Conservation (phyloP, 768 basidiomycete species). For the Auricularia heimuer region DNA sequence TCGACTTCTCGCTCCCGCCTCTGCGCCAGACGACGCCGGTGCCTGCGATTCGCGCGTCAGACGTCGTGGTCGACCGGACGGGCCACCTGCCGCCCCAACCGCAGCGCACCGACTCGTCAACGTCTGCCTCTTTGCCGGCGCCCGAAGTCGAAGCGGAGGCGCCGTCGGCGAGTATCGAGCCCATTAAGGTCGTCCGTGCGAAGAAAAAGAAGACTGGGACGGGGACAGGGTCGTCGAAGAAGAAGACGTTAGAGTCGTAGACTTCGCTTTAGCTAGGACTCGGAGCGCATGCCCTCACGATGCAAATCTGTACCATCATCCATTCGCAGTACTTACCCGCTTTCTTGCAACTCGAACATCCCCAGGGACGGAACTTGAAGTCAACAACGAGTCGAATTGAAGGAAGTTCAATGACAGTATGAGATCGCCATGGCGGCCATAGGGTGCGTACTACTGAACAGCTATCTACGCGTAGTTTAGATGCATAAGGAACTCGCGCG, state of each 20-base stretch:
- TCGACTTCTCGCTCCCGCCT: slow-evolving; percentile 34
- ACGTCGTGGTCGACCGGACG: slow-evolving; percentile 2
- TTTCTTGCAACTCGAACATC: no score
- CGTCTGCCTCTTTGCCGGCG: slow-evolving; percentile 29
- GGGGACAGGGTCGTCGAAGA: slow-evolving; percentile 40
- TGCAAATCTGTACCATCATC: no score
- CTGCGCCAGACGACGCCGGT: slow-evolving; percentile 9
- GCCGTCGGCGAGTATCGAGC: slow-evolving; percentile 40
- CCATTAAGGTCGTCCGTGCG: slow-evolving; percentile 63
- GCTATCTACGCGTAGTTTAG: no score
- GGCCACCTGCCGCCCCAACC: slow-evolving; percentile 6
- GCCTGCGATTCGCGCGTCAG: not conserved
- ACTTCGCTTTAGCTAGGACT: no score
- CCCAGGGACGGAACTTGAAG: no score
- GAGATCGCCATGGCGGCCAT: no score
- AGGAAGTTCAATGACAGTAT: no score
- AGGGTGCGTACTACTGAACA: no score
- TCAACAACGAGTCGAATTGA: no score
- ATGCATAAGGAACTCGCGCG: no score
- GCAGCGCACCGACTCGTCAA: not conserved
- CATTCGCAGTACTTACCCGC: no score
- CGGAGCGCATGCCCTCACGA: no score
- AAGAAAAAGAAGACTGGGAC: slow-evolving; percentile 44
- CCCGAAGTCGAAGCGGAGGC: slow-evolving; percentile 40
- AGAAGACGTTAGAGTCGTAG: slow-evolving; percentile 44